A percentile compares a stretch with the other conserved stretches of the same genome.
These are phyloP conservation scores for Phoma sp. DNA, from an alignment of 2,329 filamentous ascomycete species.

Conservation along the genomic window DNA sequence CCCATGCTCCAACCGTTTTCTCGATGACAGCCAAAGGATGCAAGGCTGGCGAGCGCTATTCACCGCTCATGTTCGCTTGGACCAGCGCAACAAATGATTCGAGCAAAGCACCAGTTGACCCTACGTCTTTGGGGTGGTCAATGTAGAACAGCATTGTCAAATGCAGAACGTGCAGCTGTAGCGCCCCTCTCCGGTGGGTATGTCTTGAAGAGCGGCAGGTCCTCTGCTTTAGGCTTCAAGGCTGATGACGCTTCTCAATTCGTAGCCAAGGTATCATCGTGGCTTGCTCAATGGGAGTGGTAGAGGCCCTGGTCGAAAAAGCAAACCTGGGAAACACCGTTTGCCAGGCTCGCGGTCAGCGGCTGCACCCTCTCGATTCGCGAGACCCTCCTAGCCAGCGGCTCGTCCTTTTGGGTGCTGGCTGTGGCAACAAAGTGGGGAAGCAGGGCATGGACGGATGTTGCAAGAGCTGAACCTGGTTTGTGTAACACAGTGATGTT, in stretches of 20 bases:
- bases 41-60: constrained; percentile 22
- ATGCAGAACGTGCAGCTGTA: constrained; percentile 35
- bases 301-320: constrained; percentile 17
- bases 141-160: constrained; percentile 33
- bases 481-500: constrained; percentile 12
- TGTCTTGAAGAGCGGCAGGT: constrained; percentile 17
- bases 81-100: constrained; percentile 20
- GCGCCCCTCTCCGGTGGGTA: constrained; percentile 5
- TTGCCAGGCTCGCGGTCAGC: constrained; percentile 33
- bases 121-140: constrained; percentile 15
- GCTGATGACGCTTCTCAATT: constrained; percentile 28
- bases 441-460: constrained; percentile 6
- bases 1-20: constrained; percentile 18
- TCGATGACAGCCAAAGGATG: constrained; percentile 17
- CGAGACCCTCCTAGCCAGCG: constrained; percentile 20
- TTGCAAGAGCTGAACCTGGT: constrained; percentile 1
- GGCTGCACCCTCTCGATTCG: constrained; percentile 29
- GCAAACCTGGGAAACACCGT: constrained; percentile 24
- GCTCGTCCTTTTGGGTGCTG: constrained; percentile 24
- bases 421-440: constrained; percentile 17
- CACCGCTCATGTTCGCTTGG: constrained; percentile 30
- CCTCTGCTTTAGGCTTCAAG: constrained; percentile 18
- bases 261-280: constrained; percentile 31
- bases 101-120: constrained; percentile 21
- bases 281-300: constrained; percentile 20